Evolutionary conservation across 306 rosid species (phyloP).

Genomic region (Inga laurina): DNA sequence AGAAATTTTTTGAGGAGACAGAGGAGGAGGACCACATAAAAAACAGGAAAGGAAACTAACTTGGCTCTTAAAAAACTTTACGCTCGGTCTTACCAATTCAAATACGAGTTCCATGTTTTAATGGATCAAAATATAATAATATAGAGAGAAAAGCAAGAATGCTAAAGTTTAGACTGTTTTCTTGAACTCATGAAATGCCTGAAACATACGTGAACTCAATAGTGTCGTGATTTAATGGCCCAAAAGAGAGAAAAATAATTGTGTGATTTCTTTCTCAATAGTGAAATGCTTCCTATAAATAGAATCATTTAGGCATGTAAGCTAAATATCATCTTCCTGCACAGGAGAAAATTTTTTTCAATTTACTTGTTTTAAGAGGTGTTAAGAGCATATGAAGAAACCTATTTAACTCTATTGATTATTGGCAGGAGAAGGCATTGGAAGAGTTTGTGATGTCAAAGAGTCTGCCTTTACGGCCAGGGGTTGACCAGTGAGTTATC

Average conservation of each 20-base stretch:
- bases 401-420: constrained; percentile 30
- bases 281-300: constrained; percentile 18
- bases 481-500: constrained; percentile 82
- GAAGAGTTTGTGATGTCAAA: constrained; percentile 74
- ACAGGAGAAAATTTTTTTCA: constrained; percentile 9
- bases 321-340: constrained; percentile 23
- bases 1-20: neutral
- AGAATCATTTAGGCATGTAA: constrained; percentile 29
- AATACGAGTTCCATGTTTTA: neutral
- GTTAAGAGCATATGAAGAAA: constrained; percentile 17
- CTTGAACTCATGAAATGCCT: neutral
- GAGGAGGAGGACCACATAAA: neutral
- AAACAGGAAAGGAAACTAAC: neutral
- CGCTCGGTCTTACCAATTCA: neutral
- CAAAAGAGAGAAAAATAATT: neutral
- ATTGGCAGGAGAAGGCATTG: constrained; percentile 71
- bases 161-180: neutral
- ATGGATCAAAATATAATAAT: neutral
- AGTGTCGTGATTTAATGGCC: neutral
- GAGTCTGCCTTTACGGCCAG: constrained; percentile 77
- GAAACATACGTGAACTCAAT: neutral
- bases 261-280: constrained; percentile 14
- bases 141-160: neutral
- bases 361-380: constrained; percentile 24
- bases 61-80: neutral